phyloP scores from a whole-genome alignment of 2,329 filamentous ascomycete species.

The Daldinia eschscholtzii region DNA sequence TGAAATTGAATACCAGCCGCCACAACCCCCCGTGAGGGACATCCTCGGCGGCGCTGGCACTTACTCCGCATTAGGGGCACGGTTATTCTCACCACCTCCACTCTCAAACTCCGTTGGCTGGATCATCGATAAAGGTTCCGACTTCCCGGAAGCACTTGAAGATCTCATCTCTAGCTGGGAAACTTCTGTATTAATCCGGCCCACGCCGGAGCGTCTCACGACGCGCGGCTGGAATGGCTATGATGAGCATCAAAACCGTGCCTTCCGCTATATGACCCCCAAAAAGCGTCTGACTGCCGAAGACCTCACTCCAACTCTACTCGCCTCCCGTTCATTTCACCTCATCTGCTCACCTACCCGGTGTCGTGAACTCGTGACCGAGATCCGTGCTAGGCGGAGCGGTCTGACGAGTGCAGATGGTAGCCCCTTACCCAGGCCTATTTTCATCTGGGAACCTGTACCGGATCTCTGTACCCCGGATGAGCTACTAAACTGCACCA shows the following conservation, averaged over 20 bases:
- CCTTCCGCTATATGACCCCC: conserved; percentile 89
- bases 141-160: conserved; percentile 80
- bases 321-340: conserved; percentile 84
- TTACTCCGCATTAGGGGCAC: conserved; percentile 88
- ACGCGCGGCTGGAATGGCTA: conserved; percentile 96
- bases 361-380: conserved; percentile 79
- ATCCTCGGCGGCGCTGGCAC: conserved; percentile 91
- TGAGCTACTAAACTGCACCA: conserved; percentile 73
- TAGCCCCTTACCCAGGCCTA: conserved; percentile 63
- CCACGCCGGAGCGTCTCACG: conserved; percentile 76
- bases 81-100: conserved; percentile 81
- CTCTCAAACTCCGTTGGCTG: conserved; percentile 80
- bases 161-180: conserved; percentile 78
- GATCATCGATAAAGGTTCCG: conserved; percentile 90
- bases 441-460: conserved; percentile 96
- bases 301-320: conserved; percentile 74
- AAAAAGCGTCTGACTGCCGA: conserved; percentile 83
- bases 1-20: conserved; percentile 87
- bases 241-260: conserved; percentile 74
- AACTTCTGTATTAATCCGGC: conserved; percentile 78
- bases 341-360: conserved; percentile 85
- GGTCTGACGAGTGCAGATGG: conserved; percentile 50
- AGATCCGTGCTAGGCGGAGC: conserved; percentile 73
- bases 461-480: conserved; percentile 86
- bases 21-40: conserved; percentile 75